These are phyloP conservation scores for Saccharomycopsis fibuligera DNA, from an alignment of 805 yeast genomes.

Conservation along the genomic window DNA sequence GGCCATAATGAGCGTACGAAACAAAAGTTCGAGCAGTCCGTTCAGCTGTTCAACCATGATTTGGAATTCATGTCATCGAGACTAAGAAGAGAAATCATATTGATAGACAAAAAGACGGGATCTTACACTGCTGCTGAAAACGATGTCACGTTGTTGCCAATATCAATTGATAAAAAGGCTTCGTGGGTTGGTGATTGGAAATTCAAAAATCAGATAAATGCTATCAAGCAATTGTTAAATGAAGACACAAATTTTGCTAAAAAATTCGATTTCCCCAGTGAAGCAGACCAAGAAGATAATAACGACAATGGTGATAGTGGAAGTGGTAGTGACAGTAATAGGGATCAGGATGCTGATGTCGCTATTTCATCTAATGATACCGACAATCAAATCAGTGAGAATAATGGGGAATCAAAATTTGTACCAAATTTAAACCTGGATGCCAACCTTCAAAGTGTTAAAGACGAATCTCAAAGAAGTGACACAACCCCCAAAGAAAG, in stretches of 20 bases:
- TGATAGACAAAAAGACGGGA: constrained; percentile 54
- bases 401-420: too few relatives aligned
- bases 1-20: constrained; percentile 27
- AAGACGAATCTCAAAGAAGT: too few relatives aligned
- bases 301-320: not conserved
- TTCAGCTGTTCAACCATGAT: constrained; percentile 44
- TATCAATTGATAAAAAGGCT: constrained; percentile 63
- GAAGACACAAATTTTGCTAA: not conserved
- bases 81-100: constrained; percentile 59
- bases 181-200: constrained; percentile 58
- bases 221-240: constrained; percentile 26
- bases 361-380: too few relatives aligned
- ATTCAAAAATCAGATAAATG: constrained; percentile 40
- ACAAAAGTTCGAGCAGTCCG: constrained; percentile 37
- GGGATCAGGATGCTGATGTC: too few relatives aligned
- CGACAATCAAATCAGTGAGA: too few relatives aligned
- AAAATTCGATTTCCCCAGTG: not conserved
- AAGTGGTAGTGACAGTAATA: not conserved
- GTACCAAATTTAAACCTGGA: too few relatives aligned
- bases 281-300: too few relatives aligned
- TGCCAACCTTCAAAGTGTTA: too few relatives aligned
- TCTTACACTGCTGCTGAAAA: constrained; percentile 39
- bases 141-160: constrained; percentile 55
- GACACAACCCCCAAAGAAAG: too few relatives aligned
- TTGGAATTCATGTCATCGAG: constrained; percentile 53